Base-by-base conservation (phyloP, 495 filamentous ascomycete species). In the Tuber borchii region DNA sequence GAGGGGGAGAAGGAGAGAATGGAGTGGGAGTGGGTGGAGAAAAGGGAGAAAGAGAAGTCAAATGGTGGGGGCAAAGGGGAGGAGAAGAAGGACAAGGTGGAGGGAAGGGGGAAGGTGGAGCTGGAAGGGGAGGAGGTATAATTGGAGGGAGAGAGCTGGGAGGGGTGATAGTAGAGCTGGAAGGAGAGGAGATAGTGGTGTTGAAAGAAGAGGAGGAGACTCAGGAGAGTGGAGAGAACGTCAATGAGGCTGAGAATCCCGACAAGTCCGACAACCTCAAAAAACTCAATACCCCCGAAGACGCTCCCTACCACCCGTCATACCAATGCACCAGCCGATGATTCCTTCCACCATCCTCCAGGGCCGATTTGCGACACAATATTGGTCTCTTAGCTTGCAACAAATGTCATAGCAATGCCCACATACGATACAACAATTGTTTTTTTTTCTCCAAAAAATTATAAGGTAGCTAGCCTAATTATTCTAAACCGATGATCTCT, bases 21-120 rank as follows among this genome's bases (percentile, higher is more conserved):
- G 65, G 31, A 40, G 26, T 12, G 14, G 43, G 69, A 26, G 34
- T 39, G 65, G 56, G n/a, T 22, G 77, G 44, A 73, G 78, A 79
- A 73, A 79, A 72, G 70, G 70, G 76, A 70, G 78, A 73, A 65
- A 31, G 43, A 19, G 20, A 75, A 40, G 10, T 3, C 56, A 8
- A 10, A 56, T 12, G 22, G 9, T 22, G 22, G 2, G 9, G 42
- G 42, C 42, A 26, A 56, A 22, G 22, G 22, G 48, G 22, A 26
- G 48, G 22, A 26, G 48, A 51, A n/a, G 20, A 26, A 12, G 51
- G 51, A 5, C n/a, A n/a, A 14, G 22, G n/a, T 14, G n/a, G 51
- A 61, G 51, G 51, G 51, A 61, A n/a, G 26, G 8, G 12, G n/a
- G 12, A 61, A 31, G 16, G n/a, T 26, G n/a, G 51, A 56, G 0